Evolutionary conservation across 805 yeast genomes (phyloP), one percentile per base, ranked within the genome.

Genomic region (Cyberlindnera xishuangbannaensis): DNA sequence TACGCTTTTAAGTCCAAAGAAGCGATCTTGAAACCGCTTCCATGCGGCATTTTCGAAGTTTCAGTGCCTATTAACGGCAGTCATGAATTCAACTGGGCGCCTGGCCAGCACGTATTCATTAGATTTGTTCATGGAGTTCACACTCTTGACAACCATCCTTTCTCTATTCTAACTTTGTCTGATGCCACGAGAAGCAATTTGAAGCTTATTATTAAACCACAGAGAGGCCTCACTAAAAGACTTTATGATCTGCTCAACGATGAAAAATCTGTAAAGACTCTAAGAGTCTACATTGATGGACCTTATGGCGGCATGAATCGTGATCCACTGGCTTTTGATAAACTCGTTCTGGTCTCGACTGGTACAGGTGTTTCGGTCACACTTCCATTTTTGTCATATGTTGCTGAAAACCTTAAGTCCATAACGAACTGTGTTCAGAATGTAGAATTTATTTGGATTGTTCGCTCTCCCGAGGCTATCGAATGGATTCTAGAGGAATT

Each of bases 251-350:
- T 46, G 15, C 15, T 50, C 5, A 59, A 64, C 8, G 57, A 58
- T 9, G 36, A 36, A 10, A 48, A 46, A 15, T 41, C 50, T 0
- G 31, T 46, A 9, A 42, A 47, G 12, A 41, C 56, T 0, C 25
- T 52, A 31, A 55, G 54, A 21, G 67, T 69, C 1, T 64, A 41
- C 36, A 48, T 71, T 14, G 80, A 74, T 45, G 81, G 81, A 2
- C 77, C 81, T 4, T 74, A 71, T 39, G 79, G 81, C 13, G 79
- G 78, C 2, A 44, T 66, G 30, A 44, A 58, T 12, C 59, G 81
- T 46, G 69, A 70, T 39, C 51, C 57, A 6, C 42, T 61, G 15
- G 51, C 69, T 1, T 74, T 74, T 46, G 69, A 68, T 27, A 61
- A 65, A 27, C 51, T 69, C 7, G 47, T 58, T 8, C 45, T 73